A percentile compares a stretch with the other conserved stretches of the same genome.
Conservation (phyloP, 2,329 filamentous ascomycete species). For the Orbilia javanica region DNA sequence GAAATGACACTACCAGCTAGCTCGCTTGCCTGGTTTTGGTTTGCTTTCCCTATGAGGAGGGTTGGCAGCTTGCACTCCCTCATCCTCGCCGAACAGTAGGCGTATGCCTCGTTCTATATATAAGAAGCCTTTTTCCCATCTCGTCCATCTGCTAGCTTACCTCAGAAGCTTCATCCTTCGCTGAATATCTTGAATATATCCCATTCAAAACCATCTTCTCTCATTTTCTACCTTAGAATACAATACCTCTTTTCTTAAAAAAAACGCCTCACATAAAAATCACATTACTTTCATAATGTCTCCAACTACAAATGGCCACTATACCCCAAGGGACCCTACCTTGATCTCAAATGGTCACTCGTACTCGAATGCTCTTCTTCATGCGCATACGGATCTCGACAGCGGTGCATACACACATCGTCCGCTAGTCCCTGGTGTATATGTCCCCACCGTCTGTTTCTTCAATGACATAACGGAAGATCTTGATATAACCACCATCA, state of each 20-base stretch:
- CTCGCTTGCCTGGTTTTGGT: conserved; percentile 46
- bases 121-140: conserved; percentile 55
- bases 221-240: conserved; percentile 6
- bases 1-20: conserved; percentile 57
- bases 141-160: conserved; percentile 16
- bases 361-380: conserved; percentile 50
- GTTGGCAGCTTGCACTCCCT: conserved; percentile 35
- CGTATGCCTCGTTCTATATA: conserved; percentile 52
- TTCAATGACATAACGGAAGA: conserved; percentile 87
- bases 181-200: conserved; percentile 34
- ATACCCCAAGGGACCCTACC: conserved; percentile 45
- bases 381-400: conserved; percentile 45
- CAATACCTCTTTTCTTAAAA: conserved; percentile 16
- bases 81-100: conserved; percentile 24
- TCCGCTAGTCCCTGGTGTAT: conserved; percentile 82
- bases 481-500: conserved; percentile 82
- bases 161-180: conserved; percentile 45
- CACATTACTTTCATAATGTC: conserved; percentile 40
- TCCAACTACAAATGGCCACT: conserved; percentile 57
- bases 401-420: conserved; percentile 65
- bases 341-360: conserved; percentile 44
- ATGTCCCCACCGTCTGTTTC: conserved; percentile 91
- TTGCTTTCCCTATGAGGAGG: conserved; percentile 51
- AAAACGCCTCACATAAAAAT: conserved; percentile 8
- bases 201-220: conserved; percentile 9